phyloP scores from a whole-genome alignment of 2,329 filamentous ascomycete genomes.

The Dactylella cylindrospora region DNA sequence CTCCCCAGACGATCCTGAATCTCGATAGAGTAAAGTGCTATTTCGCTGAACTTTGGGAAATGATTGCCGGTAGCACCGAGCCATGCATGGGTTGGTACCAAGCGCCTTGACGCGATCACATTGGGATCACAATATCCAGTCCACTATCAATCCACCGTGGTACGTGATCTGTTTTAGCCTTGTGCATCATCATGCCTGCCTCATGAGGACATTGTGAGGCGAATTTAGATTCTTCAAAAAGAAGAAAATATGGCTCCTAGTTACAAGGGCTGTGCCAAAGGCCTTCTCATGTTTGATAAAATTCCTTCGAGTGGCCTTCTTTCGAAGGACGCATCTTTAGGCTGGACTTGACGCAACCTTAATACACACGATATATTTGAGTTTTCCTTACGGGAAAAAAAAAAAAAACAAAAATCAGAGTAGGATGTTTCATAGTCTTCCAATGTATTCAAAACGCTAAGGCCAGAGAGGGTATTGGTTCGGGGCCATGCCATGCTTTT shows the following conservation, averaged over 20 bases:
- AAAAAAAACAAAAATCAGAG: too few relatives aligned
- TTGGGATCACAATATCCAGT: constrained; percentile 5
- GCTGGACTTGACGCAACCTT: constrained; percentile 27
- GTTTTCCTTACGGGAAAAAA: too few relatives aligned
- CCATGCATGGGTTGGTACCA: constrained; percentile 19
- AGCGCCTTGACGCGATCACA: constrained; percentile 43
- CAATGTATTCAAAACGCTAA: constrained; percentile 5
- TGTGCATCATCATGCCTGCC: constrained; percentile 40
- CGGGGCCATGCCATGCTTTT: constrained; percentile 24
- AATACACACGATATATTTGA: constrained; percentile 15
- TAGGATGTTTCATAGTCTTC: constrained; percentile 13
- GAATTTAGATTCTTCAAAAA: constrained; percentile 29
- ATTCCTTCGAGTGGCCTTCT: too few relatives aligned
- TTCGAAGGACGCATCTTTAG: constrained; percentile 29
- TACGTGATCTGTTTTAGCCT: constrained; percentile 35
- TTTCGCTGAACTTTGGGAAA: constrained; percentile 14
- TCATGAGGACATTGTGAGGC: constrained; percentile 43
- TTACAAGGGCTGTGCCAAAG: too few relatives aligned
- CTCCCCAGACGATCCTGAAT: constrained; percentile 43
- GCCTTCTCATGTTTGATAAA: too few relatives aligned
- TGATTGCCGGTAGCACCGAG: constrained; percentile 33
- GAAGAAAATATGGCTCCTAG: constrained; percentile 5
- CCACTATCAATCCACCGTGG: constrained; percentile 17
- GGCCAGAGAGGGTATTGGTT: constrained; percentile 23
- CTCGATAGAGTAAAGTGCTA: constrained; percentile 13